phyloP scores from a whole-genome alignment of 176 grass and related monocot genomes.

The Bromus sterilis region DNA sequence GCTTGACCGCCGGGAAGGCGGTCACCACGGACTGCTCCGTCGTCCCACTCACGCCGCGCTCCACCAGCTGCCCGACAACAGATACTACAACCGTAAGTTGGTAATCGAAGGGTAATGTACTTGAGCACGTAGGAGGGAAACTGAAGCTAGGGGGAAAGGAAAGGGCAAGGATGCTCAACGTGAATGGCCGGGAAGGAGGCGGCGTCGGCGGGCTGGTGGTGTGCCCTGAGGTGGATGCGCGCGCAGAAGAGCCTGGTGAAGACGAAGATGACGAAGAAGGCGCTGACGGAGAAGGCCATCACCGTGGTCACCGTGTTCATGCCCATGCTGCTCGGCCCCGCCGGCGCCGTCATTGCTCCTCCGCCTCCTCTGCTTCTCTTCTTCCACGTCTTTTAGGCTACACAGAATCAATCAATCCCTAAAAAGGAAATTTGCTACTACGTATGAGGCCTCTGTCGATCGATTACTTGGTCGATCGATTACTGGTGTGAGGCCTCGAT shows the following conservation, averaged over 20 bases:
- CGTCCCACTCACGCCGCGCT: constrained; percentile 33
- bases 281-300: constrained; percentile 75
- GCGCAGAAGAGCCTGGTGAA: constrained; percentile 73
- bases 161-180: background rate
- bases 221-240: constrained; percentile 42
- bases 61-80: constrained; percentile 5
- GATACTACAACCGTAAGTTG: background rate
- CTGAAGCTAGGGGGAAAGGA: background rate
- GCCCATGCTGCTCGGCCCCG: constrained; percentile 20
- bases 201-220: too few relatives aligned
- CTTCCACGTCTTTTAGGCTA: background rate
- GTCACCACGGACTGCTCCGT: constrained; percentile 52
- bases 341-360: constrained; percentile 16
- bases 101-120: too few relatives aligned
- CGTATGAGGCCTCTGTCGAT: too few relatives aligned
- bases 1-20: constrained; percentile 53
- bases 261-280: constrained; percentile 75
- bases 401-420: background rate
- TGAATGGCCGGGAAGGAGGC: background rate
- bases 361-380: background rate
- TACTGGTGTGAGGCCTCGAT: background rate
- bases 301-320: constrained; percentile 61
- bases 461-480: background rate
- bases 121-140: background rate
- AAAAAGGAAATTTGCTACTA: background rate